Evolutionary conservation across 2,329 filamentous ascomycete species (phyloP).

Genomic region (Exophiala xenobiotica): DNA sequence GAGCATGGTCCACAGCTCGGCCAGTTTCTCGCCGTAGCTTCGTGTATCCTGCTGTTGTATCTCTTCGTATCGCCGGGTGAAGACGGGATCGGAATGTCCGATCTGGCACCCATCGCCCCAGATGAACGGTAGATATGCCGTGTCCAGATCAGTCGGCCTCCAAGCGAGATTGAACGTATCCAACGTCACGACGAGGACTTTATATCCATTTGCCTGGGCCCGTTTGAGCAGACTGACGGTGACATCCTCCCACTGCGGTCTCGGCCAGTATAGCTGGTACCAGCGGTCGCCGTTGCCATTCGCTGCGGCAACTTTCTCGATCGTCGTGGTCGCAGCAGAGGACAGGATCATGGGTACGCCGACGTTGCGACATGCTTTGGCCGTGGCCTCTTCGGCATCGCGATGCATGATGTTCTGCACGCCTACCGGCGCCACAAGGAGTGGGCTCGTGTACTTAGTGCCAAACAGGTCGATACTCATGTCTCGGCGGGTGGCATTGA

Average conservation of each 20-base stretch:
- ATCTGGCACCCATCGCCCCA: slow-evolving; percentile 53
- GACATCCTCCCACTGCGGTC: slow-evolving; percentile 56
- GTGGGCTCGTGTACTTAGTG: slow-evolving; percentile 47
- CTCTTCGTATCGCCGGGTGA: slow-evolving; percentile 54
- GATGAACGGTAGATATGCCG: slow-evolving; percentile 50
- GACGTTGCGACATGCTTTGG: slow-evolving; percentile 58
- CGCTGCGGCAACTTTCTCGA: slow-evolving; percentile 64
- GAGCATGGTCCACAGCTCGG: slow-evolving; percentile 24
- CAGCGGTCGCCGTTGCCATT: slow-evolving; percentile 57
- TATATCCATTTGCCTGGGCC: slow-evolving; percentile 61
- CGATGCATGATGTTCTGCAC: slow-evolving; percentile 67
- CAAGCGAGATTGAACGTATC: slow-evolving; percentile 69
- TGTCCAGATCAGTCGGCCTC: slow-evolving; percentile 66
- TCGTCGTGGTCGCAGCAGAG: slow-evolving; percentile 61
- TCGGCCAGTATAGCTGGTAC: slow-evolving; percentile 75
- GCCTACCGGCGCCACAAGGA: slow-evolving; percentile 67
- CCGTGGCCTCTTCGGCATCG: slow-evolving; percentile 63
- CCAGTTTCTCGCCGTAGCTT: slow-evolving; percentile 38
- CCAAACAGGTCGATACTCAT: slow-evolving; percentile 54
- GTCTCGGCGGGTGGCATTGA: slow-evolving; percentile 43
- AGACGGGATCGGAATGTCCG: slow-evolving; percentile 66
- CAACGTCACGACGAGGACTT: slow-evolving; percentile 67
- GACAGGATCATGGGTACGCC: slow-evolving; percentile 65
- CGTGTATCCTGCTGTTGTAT: slow-evolving; percentile 48
- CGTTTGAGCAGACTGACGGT: slow-evolving; percentile 61